A percentile compares a stretch with the other conserved stretches of the same genome.
Conservation (phyloP, 2,329 filamentous ascomycete species). For the Penicillium sp. region DNA sequence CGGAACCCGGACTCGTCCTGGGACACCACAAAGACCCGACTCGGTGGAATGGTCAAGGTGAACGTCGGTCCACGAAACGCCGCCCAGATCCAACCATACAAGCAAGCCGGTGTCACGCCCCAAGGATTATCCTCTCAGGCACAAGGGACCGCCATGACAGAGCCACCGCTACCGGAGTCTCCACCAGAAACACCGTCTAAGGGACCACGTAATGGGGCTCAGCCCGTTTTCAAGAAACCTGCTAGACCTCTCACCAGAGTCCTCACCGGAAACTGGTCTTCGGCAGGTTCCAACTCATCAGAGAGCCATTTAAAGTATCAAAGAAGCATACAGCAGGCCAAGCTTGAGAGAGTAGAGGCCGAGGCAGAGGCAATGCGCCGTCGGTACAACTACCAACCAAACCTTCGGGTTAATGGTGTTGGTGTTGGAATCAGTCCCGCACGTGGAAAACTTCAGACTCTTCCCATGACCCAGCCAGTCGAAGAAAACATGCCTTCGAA, state of each 20-base stretch:
- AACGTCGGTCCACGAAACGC: not conserved
- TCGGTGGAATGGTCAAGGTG: not conserved
- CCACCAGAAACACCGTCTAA: not conserved
- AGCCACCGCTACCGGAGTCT: not conserved
- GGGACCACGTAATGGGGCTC: not conserved
- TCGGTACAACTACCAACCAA: not conserved
- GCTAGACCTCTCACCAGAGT: not conserved
- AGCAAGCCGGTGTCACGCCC: not conserved
- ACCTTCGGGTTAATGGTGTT: not conserved
- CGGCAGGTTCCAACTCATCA: not conserved
- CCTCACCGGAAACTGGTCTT: not conserved
- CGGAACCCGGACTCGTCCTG: not conserved
- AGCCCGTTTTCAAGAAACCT: not conserved
- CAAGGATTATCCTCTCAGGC: not conserved
- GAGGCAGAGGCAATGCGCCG: not conserved
- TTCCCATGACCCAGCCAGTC: not conserved
- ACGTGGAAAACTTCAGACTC: not conserved
- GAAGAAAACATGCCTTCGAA: not conserved
- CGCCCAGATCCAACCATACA: not conserved
- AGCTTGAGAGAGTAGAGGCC: not conserved
- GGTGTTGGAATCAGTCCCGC: not conserved
- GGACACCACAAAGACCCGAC: not conserved
- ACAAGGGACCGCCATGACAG: not conserved
- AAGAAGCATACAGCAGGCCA: not conserved
- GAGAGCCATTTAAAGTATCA: not conserved